Base-by-base conservation (phyloP, 805 yeast species). In the Nakazawaea ishiwadae region DNA sequence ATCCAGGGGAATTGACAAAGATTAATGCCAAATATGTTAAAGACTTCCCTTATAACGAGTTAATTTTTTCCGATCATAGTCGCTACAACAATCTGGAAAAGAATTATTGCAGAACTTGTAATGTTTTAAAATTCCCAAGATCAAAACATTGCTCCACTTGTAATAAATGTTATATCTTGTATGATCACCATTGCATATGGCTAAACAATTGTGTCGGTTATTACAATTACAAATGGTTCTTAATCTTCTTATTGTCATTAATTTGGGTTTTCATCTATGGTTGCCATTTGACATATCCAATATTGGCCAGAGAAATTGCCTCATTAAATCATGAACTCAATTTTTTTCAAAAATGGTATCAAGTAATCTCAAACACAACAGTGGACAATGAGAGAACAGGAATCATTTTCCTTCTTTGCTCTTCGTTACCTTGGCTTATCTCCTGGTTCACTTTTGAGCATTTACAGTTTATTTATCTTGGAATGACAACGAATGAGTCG, bases 101-200 rank as follows among this genome's bases (percentile, higher is more conserved):
- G 17, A 71, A 71, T 47, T 75, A 73, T 51, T 76, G 81, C 44
- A 38, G 72, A 1, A 69, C 81, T 0, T 86, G 96, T 53, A 62
- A 73, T 23, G 69, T 79, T 32, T 85, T 95, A 91, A 60, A 91
- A 48, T 82, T 88, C 8, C 86, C 89, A 1, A 61, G 95, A 40
- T 62, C 89, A 1, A 75, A 82, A 42, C 96, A 86, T 58, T 86
- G 96, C 53, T 68, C 80, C 1, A 66, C 67, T 2, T 86, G 96
- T 60, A 77, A 76, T 47, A 66, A 67, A 6, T 87, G 96, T 53
- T 65, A 84, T 15, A 57, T 74, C 9, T 51, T 73, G 36, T 82
- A 77, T 51, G 96, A 87, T 51, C 82, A 77, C 52, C 82, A 77
- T 52, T 77, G 82, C 50, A 50, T 68, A 8, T 76, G 73, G 62